Base-by-base conservation (phyloP, 2,329 filamentous ascomycete species). In the Colletotrichum aenigma region DNA sequence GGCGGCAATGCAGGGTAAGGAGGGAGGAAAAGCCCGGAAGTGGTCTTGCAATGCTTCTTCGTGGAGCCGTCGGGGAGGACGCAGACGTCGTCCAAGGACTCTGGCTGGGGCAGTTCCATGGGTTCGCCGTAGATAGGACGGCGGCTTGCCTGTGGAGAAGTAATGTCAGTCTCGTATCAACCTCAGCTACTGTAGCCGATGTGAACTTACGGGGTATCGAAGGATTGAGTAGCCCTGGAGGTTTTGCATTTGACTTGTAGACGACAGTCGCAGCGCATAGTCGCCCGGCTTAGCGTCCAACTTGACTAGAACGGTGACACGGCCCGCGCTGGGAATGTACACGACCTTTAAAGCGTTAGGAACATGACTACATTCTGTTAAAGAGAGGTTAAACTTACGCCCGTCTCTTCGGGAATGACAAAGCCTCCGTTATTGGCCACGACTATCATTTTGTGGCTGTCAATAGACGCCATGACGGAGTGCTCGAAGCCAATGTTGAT, bases 391-490 rank as follows among this genome's bases (percentile, higher is more conserved):
- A 15, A 12, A 13, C 72, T 60, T 56, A 76, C 74, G 24, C 74
- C 74, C 3, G 74, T 38, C 30, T 74, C 66, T 13, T 73, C 52
- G 3, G 79, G 79, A 24, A 38, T 24, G 9, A 78, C 76, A n/a
- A 80, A 80, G 7, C 79, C 79, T 8, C 78, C 78, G 24, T 79
- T 77, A 52, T 79, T 80, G 24, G 79, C 79, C 4, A 80, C 76
- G 4, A 79, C 75, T 56, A 73, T 67, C 75, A 80, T 79, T 52
- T 78, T 78, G 62, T 80, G 79, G n/a, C 69, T 66, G 48, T 80
- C 79, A n/a, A 80, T 76, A 12, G 77, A 77, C 3, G 71, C 74
- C 70, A 70, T 24, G 65, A 74, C 64, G 1, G 70, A 68, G 18
- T 76, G 74, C 70, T 76, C 74, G 58, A 76, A 76, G 12, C 74